These are phyloP conservation scores for Cytospora mali DNA, from an alignment of 2,329 filamentous ascomycete genomes.

Conservation along the genomic window DNA sequence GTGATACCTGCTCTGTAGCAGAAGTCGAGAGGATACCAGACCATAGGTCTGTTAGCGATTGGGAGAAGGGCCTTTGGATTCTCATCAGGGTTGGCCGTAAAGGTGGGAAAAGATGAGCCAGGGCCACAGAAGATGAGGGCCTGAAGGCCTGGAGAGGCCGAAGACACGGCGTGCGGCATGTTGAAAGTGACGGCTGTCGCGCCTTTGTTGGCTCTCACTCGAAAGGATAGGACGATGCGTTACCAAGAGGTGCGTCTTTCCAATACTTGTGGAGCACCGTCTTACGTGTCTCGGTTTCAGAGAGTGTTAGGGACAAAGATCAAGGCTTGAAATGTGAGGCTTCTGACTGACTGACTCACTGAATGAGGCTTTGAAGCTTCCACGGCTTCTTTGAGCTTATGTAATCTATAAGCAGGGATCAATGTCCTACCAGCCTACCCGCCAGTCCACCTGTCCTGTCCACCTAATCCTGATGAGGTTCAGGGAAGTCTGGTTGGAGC, in stretches of 20 bases:
- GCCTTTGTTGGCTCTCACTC: background rate
- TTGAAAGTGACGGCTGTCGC: slow-evolving; percentile 24
- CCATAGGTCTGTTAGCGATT: slow-evolving; percentile 84
- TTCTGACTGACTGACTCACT: slow-evolving; percentile 19
- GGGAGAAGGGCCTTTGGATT: slow-evolving; percentile 81
- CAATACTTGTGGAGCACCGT: background rate
- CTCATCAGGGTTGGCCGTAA: slow-evolving; percentile 78
- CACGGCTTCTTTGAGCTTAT: background rate
- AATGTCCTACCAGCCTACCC: too few relatives aligned
- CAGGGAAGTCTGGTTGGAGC: background rate
- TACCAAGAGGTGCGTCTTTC: background rate
- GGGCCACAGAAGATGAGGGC: slow-evolving; percentile 82
- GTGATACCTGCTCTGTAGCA: slow-evolving; percentile 81
- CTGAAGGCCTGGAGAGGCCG: slow-evolving; percentile 77
- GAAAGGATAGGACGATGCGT: background rate
- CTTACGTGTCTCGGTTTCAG: background rate
- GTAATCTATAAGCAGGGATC: slow-evolving; percentile 4
- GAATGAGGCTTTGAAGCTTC: slow-evolving; percentile 8
- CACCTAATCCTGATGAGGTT: slow-evolving; percentile 1
- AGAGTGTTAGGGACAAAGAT: background rate
- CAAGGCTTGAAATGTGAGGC: background rate
- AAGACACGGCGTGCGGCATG: slow-evolving; percentile 77
- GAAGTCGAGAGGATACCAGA: slow-evolving; percentile 87
- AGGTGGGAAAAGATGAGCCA: slow-evolving; percentile 79
- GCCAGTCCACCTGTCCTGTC: too few relatives aligned